Evolutionary conservation across 2,329 filamentous ascomycete species (phyloP).

Genomic region (Aspergillus brunneoviolaceus): DNA sequence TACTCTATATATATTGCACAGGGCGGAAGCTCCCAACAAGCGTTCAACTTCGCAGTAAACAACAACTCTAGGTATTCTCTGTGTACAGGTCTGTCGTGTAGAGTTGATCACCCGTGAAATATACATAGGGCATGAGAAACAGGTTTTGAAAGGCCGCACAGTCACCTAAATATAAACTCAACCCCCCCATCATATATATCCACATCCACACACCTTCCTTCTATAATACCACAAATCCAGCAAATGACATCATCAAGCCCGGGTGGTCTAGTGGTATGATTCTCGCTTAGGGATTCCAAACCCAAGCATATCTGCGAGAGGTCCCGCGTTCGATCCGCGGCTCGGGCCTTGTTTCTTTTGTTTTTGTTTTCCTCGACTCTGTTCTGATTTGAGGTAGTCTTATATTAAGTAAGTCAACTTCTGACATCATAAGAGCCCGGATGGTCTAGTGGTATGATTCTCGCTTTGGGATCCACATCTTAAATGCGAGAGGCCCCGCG

Average conservation of each 20-base stretch:
- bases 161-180: too few species aligned
- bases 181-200: too few species aligned
- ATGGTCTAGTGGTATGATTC: background rate
- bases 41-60: too few species aligned
- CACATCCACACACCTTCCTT: too few species aligned
- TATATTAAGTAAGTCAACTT: too few species aligned
- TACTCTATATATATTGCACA: too few species aligned
- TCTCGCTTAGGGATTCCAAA: background rate
- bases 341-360: background rate
- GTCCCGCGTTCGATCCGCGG: background rate
- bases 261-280: background rate
- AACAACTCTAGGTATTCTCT: too few species aligned
- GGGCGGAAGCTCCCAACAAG: too few species aligned
- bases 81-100: too few species aligned
- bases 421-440: background rate
- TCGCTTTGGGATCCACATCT: background rate
- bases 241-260: background rate
- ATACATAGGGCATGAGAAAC: too few species aligned
- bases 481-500: background rate
- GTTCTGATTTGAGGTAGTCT: rapidly evolving
- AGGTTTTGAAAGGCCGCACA: too few species aligned
- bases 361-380: background rate
- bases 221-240: background rate
- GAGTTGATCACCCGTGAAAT: too few species aligned
- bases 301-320: background rate